Evolutionary conservation across 2,329 filamentous ascomycete genomes (phyloP).

Genomic region (Cryoendolithus antarcticus): DNA sequence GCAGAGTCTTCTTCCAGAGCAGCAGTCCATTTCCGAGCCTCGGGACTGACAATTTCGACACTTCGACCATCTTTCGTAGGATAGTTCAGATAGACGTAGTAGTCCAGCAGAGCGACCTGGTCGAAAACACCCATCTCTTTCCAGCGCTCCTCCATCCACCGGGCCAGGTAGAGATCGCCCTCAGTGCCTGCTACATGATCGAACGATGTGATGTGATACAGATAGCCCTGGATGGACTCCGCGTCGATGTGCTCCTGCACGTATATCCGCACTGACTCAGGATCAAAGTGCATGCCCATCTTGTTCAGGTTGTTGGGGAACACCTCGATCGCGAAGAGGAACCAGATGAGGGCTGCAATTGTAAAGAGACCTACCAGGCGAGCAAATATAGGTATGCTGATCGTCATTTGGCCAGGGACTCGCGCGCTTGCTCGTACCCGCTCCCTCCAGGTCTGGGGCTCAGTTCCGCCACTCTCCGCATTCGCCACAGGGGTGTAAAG

Average conservation of each 20-base stretch:
- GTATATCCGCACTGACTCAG: constrained; percentile 66
- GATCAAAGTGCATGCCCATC: constrained; percentile 62
- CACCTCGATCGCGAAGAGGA: constrained; percentile 75
- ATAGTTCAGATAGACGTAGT: constrained; percentile 78
- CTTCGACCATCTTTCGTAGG: constrained; percentile 63
- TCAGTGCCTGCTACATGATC: constrained; percentile 91
- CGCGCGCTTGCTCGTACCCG: background rate
- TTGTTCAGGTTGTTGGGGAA: constrained; percentile 57
- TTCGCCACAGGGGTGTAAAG: constrained; percentile 23
- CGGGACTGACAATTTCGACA: constrained; percentile 67
- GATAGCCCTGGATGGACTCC: constrained; percentile 49
- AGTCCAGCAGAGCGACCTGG: constrained; percentile 59
- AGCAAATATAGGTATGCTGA: constrained; percentile 55
- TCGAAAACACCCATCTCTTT: constrained; percentile 54
- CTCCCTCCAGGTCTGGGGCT: background rate
- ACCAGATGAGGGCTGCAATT: constrained; percentile 66
- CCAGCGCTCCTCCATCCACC: constrained; percentile 74
- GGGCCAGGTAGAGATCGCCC: constrained; percentile 74
- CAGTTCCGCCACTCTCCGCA: constrained; percentile 4
- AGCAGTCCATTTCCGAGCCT: constrained; percentile 58
- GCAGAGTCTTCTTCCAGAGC: constrained; percentile 69
- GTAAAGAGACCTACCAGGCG: constrained; percentile 63
- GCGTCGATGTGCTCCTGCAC: constrained; percentile 62
- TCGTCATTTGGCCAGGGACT: constrained; percentile 35
- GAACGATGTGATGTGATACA: constrained; percentile 67